phyloP scores from a whole-genome alignment of 345 rosid genomes.

The Adansonia digitata region DNA sequence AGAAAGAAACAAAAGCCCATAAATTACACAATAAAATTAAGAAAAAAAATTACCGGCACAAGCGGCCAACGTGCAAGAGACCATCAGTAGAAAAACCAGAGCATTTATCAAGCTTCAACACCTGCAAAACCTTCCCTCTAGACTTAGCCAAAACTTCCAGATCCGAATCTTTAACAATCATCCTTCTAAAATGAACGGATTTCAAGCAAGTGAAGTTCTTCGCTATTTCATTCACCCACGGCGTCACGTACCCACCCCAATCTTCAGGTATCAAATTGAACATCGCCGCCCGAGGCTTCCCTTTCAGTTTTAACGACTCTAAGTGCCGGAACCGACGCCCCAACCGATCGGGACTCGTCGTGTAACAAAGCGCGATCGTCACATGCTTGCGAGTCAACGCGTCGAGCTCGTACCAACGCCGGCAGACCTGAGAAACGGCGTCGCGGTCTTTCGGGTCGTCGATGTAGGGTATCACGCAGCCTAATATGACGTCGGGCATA shows the following conservation, averaged over 20 bases:
- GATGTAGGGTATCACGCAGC: conserved; percentile 62
- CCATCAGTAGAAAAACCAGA: conserved; percentile 90
- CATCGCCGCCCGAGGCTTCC: conserved; percentile 92
- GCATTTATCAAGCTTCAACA: conserved; percentile 80
- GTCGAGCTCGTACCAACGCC: conserved; percentile 72
- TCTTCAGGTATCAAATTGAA: conserved; percentile 85
- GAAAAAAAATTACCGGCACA: conserved; percentile 52
- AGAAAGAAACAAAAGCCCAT: background rate
- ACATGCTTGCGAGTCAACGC: conserved; percentile 77
- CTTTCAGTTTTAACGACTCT: conserved; percentile 79
- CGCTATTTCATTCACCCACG: conserved; percentile 67
- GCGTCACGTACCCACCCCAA: conserved; percentile 85
- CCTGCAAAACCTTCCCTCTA: conserved; percentile 42
- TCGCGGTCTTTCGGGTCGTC: conserved; percentile 69
- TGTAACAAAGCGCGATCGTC: conserved; percentile 76
- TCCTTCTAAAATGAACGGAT: conserved; percentile 68
- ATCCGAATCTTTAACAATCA: conserved; percentile 81
- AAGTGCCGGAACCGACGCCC: conserved; percentile 53
- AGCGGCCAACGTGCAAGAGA: conserved; percentile 53
- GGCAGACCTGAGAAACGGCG: conserved; percentile 70
- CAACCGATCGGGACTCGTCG: conserved; percentile 65
- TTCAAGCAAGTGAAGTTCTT: conserved; percentile 46
- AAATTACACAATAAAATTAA: background rate
- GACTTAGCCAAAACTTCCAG: conserved; percentile 51
- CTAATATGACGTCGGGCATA: conserved; percentile 52